Evolutionary conservation across 192 early-diverging fungal species (phyloP).

Genomic region (Borealophlyctis nickersoniae): DNA sequence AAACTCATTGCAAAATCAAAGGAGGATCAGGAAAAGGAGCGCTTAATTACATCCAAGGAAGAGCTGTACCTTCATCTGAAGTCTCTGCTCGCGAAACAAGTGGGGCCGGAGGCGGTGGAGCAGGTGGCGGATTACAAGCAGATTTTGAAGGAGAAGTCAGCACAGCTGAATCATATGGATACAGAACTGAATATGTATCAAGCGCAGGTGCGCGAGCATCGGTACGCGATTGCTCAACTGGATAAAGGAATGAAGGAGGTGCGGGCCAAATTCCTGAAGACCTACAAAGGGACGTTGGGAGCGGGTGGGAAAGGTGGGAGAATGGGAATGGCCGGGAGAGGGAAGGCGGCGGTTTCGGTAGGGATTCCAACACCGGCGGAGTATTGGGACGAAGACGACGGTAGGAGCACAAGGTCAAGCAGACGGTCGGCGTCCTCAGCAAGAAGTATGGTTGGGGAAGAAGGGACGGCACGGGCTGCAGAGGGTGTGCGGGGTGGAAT

Average conservation of each 20-base stretch:
- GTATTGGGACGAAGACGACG: too few relatives aligned
- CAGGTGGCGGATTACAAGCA: slow-evolving; percentile 51
- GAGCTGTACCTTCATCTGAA: slow-evolving; percentile 57
- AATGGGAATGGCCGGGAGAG: too few relatives aligned
- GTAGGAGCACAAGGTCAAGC: too few relatives aligned
- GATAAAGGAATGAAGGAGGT: slow-evolving; percentile 36
- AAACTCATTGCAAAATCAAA: slow-evolving; percentile 56
- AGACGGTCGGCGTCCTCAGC: too few relatives aligned
- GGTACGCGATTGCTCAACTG: slow-evolving; percentile 40
- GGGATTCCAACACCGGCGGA: too few relatives aligned
- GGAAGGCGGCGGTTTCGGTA: too few relatives aligned
- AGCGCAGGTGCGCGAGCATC: slow-evolving; percentile 51
- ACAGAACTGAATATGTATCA: slow-evolving; percentile 62
- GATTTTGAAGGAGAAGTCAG: slow-evolving; percentile 54
- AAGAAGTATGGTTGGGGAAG: too few relatives aligned
- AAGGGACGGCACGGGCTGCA: too few relatives aligned
- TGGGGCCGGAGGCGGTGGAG: slow-evolving; percentile 60
- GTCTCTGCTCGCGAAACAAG: slow-evolving; percentile 51
- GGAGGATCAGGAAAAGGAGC: slow-evolving; percentile 50
- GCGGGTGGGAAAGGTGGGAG: not conserved
- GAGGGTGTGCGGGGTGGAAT: too few relatives aligned
- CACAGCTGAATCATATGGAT: slow-evolving; percentile 56
- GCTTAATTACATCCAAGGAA: slow-evolving; percentile 50
- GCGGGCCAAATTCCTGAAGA: slow-evolving; percentile 23
- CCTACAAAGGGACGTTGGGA: not conserved